These are phyloP conservation scores for Podaxis rugospora DNA, from an alignment of 768 basidiomycete species.

Conservation along the genomic window DNA sequence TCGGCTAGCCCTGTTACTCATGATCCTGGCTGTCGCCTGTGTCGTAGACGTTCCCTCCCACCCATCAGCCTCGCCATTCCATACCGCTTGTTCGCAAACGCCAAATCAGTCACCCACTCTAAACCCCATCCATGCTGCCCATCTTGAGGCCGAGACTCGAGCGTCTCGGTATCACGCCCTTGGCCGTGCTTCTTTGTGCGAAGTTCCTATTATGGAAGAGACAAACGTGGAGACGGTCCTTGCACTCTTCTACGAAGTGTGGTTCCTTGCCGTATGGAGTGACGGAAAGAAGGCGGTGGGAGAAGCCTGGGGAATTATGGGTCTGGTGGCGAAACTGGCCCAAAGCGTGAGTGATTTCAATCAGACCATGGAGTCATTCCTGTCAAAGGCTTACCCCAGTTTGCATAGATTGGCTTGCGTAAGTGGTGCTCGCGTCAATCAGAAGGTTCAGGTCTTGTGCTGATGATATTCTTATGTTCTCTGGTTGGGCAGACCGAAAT, in stretches of 20 bases:
- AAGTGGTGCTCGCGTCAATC: constrained; percentile 18
- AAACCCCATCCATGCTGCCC: constrained; percentile 22
- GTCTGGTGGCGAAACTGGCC: constrained; percentile 55
- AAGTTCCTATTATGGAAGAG: constrained; percentile 64
- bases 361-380: neutral
- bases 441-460: neutral
- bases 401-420: constrained; percentile 55
- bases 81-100: neutral
- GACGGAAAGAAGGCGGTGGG: constrained; percentile 64
- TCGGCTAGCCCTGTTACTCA: constrained; percentile 59
- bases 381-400: constrained; percentile 4
- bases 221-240: constrained; percentile 61
- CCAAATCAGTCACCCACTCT: neutral
- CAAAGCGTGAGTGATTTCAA: constrained; percentile 46
- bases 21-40: constrained; percentile 68
- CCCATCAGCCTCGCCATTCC: neutral
- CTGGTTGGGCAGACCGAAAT: constrained; percentile 48
- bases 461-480: constrained; percentile 2
- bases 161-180: constrained; percentile 44
- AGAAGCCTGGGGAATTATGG: constrained; percentile 53
- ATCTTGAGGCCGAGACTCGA: constrained; percentile 46
- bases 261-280: constrained; percentile 67
- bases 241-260: constrained; percentile 56
- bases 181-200: constrained; percentile 55
- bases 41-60: constrained; percentile 46